Percentiles rank a stretch among this genome's conserved stretches.
phyloP scores from a whole-genome alignment of 192 early-diverging fungal genomes.

The Podila minutissima region DNA sequence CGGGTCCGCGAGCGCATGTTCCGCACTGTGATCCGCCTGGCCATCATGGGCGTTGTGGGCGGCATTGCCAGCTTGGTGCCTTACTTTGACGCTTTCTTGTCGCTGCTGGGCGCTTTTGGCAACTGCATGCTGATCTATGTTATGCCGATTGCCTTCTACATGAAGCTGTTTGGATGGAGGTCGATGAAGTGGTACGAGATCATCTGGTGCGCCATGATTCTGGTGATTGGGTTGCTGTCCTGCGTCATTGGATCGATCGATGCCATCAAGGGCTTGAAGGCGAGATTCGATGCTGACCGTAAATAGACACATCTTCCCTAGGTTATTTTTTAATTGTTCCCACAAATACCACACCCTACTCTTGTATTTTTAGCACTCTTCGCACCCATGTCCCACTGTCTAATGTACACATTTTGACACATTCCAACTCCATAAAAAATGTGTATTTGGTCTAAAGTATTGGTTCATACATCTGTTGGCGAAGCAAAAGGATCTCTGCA shows the following conservation, averaged over 20 bases:
- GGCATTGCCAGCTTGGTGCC: conserved; percentile 59
- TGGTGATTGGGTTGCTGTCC: conserved; percentile 62
- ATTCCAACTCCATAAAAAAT: too few relatives aligned
- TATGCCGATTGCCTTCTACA: conserved; percentile 63
- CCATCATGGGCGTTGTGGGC: conserved; percentile 50
- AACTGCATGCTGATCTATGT: conserved; percentile 67
- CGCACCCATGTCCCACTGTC: too few relatives aligned
- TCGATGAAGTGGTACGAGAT: conserved; percentile 46
- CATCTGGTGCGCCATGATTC: conserved; percentile 35
- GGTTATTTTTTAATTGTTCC: too few relatives aligned
- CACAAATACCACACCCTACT: too few relatives aligned
- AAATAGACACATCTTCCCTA: too few relatives aligned
- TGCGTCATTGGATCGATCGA: conserved; percentile 72
- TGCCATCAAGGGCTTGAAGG: conserved; percentile 61
- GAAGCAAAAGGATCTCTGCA: too few relatives aligned
- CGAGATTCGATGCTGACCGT: too few relatives aligned
- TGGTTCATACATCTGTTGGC: too few relatives aligned
- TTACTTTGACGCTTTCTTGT: conserved; percentile 69
- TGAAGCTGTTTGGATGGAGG: conserved; percentile 59
- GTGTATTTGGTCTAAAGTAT: too few relatives aligned
- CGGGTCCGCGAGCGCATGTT: conserved; percentile 47
- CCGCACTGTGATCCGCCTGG: conserved; percentile 54
- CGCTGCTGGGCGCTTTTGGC: conserved; percentile 65
- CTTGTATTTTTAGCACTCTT: too few relatives aligned
- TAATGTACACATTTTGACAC: too few relatives aligned